Evolutionary conservation across 371 early-diverging fungal species (phyloP), one percentile per base, ranked within the genome.

Genomic region (Mortierella sp.): DNA sequence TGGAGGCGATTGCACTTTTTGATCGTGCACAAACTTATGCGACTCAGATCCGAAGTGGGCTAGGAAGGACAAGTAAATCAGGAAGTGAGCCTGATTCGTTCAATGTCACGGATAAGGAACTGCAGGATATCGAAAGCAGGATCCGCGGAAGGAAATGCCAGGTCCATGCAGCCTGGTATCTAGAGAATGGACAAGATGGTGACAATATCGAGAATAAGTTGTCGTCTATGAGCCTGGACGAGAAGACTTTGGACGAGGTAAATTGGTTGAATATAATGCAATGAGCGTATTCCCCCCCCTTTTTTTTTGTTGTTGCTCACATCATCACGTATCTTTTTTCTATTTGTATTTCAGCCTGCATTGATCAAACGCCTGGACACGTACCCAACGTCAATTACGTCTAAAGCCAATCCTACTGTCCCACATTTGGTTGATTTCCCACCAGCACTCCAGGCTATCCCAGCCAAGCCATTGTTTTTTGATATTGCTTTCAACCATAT

Each of bases 401-500:
- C 79, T 19, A 83, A 84, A 24, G 59, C 67, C 48, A 71, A 81
- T 36, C 72, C 82, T 4, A 66, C 62, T 19, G 73, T 76, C 19
- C 85, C 86, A 22, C 82, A 87, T 55, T 73, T 95, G 47, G 86
- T 93, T 21, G 87, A 88, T 33, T 89, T 94, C 67, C 94, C 94
- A 19, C 94, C 95, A 4, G 60, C 72, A 47, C 86, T 94, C 64
- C 83, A 89, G 66, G 89, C 94, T 13, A 90, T 93, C 48, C 88
- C 93, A 3, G 87, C 87, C 65, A 95, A 95, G 69, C 96, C 96
- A 0, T 79, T 96, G 59, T 93, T 94, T 77, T 94, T 92, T 82
- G 96, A 96, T 72, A 83, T 96, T 55, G 94, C 95, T 4, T 92
- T 88, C 70, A 92, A 91, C 72, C 85, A 89, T 60, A 84, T 96